Evolutionary conservation across 768 basidiomycete species (phyloP).

Genomic region (Naganishia kalamii): DNA sequence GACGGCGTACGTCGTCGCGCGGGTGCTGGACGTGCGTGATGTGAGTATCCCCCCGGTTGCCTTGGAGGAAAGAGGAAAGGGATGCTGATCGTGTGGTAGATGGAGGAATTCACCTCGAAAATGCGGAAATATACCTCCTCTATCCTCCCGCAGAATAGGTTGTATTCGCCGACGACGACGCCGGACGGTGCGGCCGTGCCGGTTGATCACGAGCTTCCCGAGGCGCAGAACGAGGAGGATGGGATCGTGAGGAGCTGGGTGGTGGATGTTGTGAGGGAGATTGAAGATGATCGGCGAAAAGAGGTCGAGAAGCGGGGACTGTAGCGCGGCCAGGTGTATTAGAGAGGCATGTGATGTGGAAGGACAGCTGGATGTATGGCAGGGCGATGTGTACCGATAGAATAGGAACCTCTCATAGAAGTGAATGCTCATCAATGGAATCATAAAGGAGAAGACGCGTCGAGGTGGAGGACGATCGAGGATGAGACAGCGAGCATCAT

Average conservation of each 20-base stretch:
- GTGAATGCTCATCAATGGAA: no score
- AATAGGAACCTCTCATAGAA: no score
- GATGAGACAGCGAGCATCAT: no score
- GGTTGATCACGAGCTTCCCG: not conserved
- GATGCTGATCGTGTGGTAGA: not conserved
- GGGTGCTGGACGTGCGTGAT: slow-evolving; percentile 1
- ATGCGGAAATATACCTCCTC: not conserved
- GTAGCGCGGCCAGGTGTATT: not conserved
- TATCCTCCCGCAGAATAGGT: not conserved
- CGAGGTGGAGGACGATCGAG: no score
- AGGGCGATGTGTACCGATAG: no score
- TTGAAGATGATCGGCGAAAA: not conserved
- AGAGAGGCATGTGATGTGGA: not conserved
- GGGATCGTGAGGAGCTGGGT: not conserved
- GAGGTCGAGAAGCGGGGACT: not conserved
- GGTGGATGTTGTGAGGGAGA: not conserved
- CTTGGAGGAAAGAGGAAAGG: no score
- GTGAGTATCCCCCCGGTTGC: not conserved
- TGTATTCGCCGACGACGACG: not conserved
- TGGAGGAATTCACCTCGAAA: slow-evolving; percentile 10
- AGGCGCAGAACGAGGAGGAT: slow-evolving; percentile 1
- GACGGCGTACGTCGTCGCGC: not conserved
- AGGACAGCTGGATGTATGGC: no score
- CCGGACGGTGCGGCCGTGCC: not conserved
- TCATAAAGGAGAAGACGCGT: not conserved